phyloP scores from a whole-genome alignment of 352 stramenopile genomes.

The Phytophthora macrochlamydospora region DNA sequence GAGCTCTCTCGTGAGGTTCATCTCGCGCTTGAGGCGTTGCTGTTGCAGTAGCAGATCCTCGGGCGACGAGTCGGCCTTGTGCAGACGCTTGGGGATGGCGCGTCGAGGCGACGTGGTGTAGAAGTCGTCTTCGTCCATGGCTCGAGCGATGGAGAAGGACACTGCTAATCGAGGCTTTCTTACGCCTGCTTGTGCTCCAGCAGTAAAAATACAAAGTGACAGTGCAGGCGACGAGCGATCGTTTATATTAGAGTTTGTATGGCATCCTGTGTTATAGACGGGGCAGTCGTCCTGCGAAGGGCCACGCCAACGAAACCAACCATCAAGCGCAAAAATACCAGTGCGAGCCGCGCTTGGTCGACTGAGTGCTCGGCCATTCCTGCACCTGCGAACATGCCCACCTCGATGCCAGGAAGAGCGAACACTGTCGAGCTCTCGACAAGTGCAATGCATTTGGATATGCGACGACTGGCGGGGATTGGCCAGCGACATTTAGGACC shows the following conservation, averaged over 20 bases:
- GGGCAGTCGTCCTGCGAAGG: background rate
- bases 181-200: slow-evolving; percentile 23
- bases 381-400: background rate
- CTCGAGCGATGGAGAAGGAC: background rate
- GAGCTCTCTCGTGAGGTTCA: slow-evolving; percentile 72
- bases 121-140: slow-evolving; percentile 54
- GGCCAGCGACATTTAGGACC: slow-evolving; percentile 3
- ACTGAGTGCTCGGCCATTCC: background rate
- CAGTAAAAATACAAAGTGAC: slow-evolving; percentile 40
- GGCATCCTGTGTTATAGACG: background rate
- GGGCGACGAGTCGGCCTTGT: slow-evolving; percentile 54
- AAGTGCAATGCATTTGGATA: background rate
- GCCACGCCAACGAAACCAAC: slow-evolving; percentile 1
- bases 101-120: slow-evolving; percentile 22
- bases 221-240: background rate
- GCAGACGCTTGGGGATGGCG: slow-evolving; percentile 42
- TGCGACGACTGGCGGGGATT: background rate
- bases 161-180: background rate
- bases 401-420: background rate
- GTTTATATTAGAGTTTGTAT: background rate
- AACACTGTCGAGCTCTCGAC: too few relatives aligned
- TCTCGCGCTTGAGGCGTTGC: slow-evolving; percentile 57
- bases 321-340: background rate
- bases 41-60: slow-evolving; percentile 37
- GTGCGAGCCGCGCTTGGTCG: background rate